Conservation (phyloP, 2,329 filamentous ascomycete genomes). For the Mycosphaerelloides madeirae region DNA sequence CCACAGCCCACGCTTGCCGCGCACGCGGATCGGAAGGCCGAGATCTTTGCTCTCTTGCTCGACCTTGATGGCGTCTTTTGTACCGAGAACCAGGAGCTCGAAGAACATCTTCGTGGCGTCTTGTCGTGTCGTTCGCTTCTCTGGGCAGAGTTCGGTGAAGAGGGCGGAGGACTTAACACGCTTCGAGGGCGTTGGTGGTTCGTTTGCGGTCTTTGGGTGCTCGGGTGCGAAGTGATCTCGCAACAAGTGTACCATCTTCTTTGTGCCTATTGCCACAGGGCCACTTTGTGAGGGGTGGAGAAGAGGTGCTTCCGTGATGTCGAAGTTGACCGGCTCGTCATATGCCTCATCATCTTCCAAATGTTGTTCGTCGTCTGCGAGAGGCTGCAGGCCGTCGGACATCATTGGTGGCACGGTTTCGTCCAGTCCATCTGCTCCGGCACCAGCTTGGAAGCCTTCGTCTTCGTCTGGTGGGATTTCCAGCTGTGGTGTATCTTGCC, state of each 20-base stretch:
- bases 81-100: conserved; percentile 89
- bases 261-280: conserved; percentile 83
- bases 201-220: conserved; percentile 58
- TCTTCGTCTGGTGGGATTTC: conserved; percentile 31
- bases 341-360: conserved; percentile 24
- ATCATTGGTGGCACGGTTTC: conserved; percentile 10
- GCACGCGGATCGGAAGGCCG: conserved; percentile 74
- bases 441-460: conserved; percentile 24
- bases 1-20: conserved; percentile 94
- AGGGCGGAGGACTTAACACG: conserved; percentile 72
- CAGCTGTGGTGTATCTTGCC: conserved; percentile 24
- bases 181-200: conserved; percentile 61
- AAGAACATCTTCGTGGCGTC: conserved; percentile 99
- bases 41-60: conserved; percentile 71
- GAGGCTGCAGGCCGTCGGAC: conserved; percentile 12
- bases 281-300: conserved; percentile 80
- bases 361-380: conserved; percentile 13
- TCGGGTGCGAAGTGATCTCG: conserved; percentile 66
- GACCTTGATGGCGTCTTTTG: conserved; percentile 96
- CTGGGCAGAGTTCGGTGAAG: conserved; percentile 88
- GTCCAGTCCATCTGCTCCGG: conserved; percentile 29
- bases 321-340: conserved; percentile 47
- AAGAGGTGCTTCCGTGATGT: conserved; percentile 70
- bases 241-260: conserved; percentile 91
- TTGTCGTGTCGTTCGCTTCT: conserved; percentile 71